Conservation (phyloP, 2,329 filamentous ascomycete species). For the Ophiostoma angusticollis region DNA sequence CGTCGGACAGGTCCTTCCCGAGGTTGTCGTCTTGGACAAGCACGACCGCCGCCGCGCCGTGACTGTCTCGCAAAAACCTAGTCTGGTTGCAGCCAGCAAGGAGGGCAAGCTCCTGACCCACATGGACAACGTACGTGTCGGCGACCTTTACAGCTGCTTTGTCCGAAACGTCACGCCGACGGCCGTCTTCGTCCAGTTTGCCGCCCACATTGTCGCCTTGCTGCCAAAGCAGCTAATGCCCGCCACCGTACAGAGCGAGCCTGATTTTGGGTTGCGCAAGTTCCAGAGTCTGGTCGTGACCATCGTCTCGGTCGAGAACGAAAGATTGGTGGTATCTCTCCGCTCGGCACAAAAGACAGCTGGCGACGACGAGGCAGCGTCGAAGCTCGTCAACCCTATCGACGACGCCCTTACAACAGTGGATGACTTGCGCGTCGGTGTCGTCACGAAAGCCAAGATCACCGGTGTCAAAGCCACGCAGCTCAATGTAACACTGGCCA, state of each 20-base stretch:
- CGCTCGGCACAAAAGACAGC: constrained; percentile 31
- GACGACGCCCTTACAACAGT: constrained; percentile 51
- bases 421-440: constrained; percentile 64
- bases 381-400: constrained; percentile 30
- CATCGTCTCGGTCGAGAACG: constrained; percentile 59
- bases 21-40: constrained; percentile 81
- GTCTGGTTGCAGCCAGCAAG: constrained; percentile 62
- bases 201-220: constrained; percentile 61
- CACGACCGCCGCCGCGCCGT: constrained; percentile 64
- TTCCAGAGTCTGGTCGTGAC: constrained; percentile 63
- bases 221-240: constrained; percentile 68
- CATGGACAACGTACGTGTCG: constrained; percentile 60
- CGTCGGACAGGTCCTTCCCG: constrained; percentile 68
- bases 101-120: constrained; percentile 56
- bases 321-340: constrained; percentile 51
- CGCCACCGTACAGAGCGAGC: constrained; percentile 51
- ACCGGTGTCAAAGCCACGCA: constrained; percentile 83
- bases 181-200: constrained; percentile 81
- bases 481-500: constrained; percentile 77
- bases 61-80: constrained; percentile 70
- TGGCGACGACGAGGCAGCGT: not conserved
- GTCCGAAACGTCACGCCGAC: constrained; percentile 72
- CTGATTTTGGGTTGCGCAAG: constrained; percentile 64
- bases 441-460: constrained; percentile 61
- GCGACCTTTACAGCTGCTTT: constrained; percentile 60